These are phyloP conservation scores for Chaetoceros muelleri DNA, from an alignment of 108 stramenopile species.

Conservation along the genomic window DNA sequence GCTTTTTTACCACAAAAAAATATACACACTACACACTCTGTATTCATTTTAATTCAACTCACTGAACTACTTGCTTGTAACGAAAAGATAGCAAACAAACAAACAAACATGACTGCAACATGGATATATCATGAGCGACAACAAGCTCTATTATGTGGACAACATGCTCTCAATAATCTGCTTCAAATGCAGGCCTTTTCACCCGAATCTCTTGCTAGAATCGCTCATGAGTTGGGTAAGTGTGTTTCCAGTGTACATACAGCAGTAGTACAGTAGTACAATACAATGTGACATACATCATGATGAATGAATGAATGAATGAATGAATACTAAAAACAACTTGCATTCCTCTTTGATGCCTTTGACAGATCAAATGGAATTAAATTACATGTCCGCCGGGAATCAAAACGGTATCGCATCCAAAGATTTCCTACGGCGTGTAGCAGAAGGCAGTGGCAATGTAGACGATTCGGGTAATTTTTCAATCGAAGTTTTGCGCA, in stretches of 20 bases:
- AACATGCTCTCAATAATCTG: constrained; percentile 88
- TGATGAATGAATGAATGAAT: too few species aligned
- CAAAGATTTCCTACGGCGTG: constrained; percentile 56
- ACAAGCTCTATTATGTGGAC: constrained; percentile 77
- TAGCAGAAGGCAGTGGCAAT: constrained; percentile 61
- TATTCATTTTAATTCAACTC: too few species aligned
- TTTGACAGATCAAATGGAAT: constrained; percentile 83
- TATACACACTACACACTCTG: too few species aligned
- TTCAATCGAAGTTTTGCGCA: constrained; percentile 67
- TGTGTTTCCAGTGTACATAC: too few species aligned
- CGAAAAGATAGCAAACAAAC: too few species aligned
- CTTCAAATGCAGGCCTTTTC: constrained; percentile 58
- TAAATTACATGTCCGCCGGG: constrained; percentile 63
- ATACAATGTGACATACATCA: too few species aligned
- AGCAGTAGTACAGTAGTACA: too few species aligned
- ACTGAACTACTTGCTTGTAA: too few species aligned
- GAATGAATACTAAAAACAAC: too few species aligned
- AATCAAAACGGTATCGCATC: constrained; percentile 55
- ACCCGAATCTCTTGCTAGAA: constrained; percentile 53
- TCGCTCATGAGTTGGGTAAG: constrained; percentile 70
- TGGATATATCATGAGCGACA: constrained; percentile 91
- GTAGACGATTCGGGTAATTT: constrained; percentile 78
- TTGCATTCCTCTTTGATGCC: too few species aligned
- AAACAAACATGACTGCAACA: too few species aligned
- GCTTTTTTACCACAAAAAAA: too few species aligned